Percentiles rank a stretch among this genome's conserved stretches.
These are phyloP conservation scores for Fraxinus excelsior DNA, from an alignment of 257 asterid species.

Conservation along the genomic window DNA sequence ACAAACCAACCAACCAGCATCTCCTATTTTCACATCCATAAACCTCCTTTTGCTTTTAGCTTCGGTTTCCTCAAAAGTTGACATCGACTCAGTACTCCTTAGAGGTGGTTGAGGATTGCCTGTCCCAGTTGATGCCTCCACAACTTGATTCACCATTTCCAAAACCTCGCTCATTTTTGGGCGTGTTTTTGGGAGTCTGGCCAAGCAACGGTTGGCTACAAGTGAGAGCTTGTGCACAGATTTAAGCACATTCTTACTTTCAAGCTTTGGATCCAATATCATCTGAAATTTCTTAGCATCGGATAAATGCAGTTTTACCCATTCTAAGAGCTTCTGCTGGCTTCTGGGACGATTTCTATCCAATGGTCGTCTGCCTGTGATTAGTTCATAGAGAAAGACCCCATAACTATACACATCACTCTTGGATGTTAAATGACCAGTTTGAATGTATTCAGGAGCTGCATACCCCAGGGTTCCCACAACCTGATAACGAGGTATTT, in stretches of 20 bases:
- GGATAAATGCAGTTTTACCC: constrained; percentile 18
- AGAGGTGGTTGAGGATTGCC: constrained; percentile 58
- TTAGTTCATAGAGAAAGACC: constrained; percentile 17
- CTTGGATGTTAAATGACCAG: constrained; percentile 13
- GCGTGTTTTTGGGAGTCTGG: constrained; percentile 17
- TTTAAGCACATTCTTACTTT: neutral
- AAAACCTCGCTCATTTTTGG: constrained; percentile 64
- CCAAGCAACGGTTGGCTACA: constrained; percentile 19
- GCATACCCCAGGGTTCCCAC: constrained; percentile 17
- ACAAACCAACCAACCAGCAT: constrained; percentile 58
- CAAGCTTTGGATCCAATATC: constrained; percentile 24
- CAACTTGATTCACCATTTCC: constrained; percentile 69
- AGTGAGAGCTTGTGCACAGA: constrained; percentile 16
- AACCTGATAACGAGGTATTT: neutral
- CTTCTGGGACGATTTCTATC: constrained; percentile 18
- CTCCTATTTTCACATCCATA: constrained; percentile 44
- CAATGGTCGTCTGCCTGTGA: constrained; percentile 23
- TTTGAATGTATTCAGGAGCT: constrained; percentile 18
- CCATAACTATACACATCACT: constrained; percentile 17
- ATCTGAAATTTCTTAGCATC: constrained; percentile 18
- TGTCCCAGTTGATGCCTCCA: constrained; percentile 47
- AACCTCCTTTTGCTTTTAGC: neutral
- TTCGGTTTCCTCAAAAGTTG: neutral
- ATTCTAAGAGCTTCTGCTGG: constrained; percentile 23
- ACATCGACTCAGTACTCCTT: constrained; percentile 29